These are phyloP conservation scores for Starmera amethionina DNA, from an alignment of 805 yeast genomes.

Conservation along the genomic window DNA sequence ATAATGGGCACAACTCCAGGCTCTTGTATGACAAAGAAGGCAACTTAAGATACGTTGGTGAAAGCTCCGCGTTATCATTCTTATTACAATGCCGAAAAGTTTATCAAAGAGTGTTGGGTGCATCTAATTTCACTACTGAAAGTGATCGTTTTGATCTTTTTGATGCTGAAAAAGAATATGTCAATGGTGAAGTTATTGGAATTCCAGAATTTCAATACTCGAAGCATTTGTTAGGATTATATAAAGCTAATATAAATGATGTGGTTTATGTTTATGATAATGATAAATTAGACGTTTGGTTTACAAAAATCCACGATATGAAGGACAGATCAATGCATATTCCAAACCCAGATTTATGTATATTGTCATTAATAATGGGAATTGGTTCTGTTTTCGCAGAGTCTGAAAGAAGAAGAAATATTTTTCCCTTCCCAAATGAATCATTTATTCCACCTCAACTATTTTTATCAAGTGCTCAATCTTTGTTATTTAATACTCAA, in stretches of 20 bases:
- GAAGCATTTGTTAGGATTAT: conserved; percentile 22
- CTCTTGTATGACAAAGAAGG: conserved; percentile 27
- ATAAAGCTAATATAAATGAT: conserved; percentile 29
- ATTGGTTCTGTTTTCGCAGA: conserved; percentile 30
- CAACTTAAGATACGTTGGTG: conserved; percentile 29
- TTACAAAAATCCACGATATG: conserved; percentile 21
- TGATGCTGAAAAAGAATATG: conserved; percentile 19
- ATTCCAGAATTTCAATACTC: conserved; percentile 23
- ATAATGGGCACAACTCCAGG: conserved; percentile 18
- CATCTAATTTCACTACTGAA: conserved; percentile 27
- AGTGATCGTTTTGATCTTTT: conserved; percentile 25
- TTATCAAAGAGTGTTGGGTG: conserved; percentile 22
- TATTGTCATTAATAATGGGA: conserved; percentile 30
- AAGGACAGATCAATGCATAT: conserved; percentile 19
- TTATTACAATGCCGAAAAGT: conserved; percentile 30
- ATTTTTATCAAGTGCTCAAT: conserved; percentile 27
- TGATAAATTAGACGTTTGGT: conserved; percentile 19
- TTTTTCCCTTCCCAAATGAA: conserved; percentile 16
- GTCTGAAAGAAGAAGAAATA: conserved; percentile 15
- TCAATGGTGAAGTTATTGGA: conserved; percentile 12
- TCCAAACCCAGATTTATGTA: conserved; percentile 19
- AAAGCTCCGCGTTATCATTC: conserved; percentile 31
- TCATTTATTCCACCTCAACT: conserved; percentile 19
- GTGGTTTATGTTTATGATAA: conserved; percentile 29
- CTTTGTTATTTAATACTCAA: conserved; percentile 21